phyloP scores from a whole-genome alignment of 2,329 filamentous ascomycete genomes.

The Beauveria varroae region DNA sequence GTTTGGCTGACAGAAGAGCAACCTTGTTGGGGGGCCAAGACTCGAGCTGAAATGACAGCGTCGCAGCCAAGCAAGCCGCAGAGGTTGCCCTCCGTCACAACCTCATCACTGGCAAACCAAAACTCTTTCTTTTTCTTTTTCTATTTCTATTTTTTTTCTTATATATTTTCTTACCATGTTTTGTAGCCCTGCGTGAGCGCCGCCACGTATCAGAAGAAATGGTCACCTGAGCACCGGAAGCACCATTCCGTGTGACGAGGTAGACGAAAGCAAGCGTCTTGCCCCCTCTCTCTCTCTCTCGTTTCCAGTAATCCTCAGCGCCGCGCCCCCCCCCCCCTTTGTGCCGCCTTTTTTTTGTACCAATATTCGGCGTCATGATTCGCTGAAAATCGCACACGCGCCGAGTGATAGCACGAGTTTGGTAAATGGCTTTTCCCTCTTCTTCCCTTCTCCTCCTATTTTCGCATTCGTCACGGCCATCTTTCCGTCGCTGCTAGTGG shows the following conservation, averaged over 20 bases:
- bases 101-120: neutral
- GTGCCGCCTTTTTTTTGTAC: too few species aligned
- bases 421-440: neutral
- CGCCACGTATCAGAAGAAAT: neutral
- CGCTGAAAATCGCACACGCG: too few species aligned
- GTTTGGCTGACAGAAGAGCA: neutral
- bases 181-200: neutral
- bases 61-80: neutral
- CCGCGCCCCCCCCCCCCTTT: too few species aligned
- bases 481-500: neutral
- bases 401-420: too few species aligned
- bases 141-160: neutral
- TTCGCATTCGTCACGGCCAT: neutral
- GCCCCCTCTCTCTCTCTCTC: too few species aligned
- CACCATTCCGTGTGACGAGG: neutral
- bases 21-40: slow-evolving; percentile 1
- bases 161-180: too few species aligned
- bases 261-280: neutral
- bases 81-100: neutral
- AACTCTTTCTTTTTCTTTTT: neutral
- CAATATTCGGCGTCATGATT: too few species aligned
- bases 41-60: slow-evolving; percentile 6
- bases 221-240: neutral
- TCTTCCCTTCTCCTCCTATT: too few species aligned
- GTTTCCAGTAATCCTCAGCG: too few species aligned